phyloP scores from a whole-genome alignment of 495 filamentous ascomycete genomes.

The Rostrohypoxylon terebratum region DNA sequence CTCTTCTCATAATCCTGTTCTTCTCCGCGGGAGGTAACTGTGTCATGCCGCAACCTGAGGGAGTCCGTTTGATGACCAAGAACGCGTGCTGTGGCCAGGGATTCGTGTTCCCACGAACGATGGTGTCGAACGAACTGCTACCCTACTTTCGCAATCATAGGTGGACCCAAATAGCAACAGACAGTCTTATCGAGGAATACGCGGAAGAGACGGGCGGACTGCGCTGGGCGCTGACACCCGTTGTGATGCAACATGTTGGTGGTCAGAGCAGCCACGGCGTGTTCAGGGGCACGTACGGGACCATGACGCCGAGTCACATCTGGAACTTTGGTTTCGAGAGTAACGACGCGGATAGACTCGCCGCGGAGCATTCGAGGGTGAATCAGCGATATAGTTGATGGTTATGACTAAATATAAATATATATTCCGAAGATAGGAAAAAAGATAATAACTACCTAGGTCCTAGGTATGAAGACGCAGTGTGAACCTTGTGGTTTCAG shows the following conservation, averaged over 20 bases:
- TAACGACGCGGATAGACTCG: constrained; percentile 41
- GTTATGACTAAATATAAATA: neutral
- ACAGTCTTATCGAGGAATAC: constrained; percentile 45
- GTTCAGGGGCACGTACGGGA: constrained; percentile 22
- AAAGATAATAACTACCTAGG: neutral
- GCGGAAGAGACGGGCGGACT: constrained; percentile 34
- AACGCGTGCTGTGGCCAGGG: constrained; percentile 59
- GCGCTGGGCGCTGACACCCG: constrained; percentile 62
- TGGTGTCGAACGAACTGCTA: constrained; percentile 28
- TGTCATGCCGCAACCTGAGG: constrained; percentile 40
- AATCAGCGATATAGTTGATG: neutral
- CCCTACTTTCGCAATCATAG: constrained; percentile 37
- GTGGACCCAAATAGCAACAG: constrained; percentile 39
- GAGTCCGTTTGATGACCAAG: constrained; percentile 60
- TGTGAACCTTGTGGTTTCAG: neutral
- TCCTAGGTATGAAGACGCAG: neutral
- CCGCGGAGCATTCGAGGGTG: constrained; percentile 31
- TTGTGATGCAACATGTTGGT: constrained; percentile 65
- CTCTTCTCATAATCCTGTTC: constrained; percentile 50
- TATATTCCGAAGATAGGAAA: neutral
- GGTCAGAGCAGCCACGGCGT: constrained; percentile 44
- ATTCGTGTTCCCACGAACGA: constrained; percentile 43
- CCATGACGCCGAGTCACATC: constrained; percentile 26
- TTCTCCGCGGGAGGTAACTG: constrained; percentile 53
- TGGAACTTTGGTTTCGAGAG: constrained; percentile 47